phyloP scores from a whole-genome alignment of 768 basidiomycete species.

The Serendipita vermifera region DNA sequence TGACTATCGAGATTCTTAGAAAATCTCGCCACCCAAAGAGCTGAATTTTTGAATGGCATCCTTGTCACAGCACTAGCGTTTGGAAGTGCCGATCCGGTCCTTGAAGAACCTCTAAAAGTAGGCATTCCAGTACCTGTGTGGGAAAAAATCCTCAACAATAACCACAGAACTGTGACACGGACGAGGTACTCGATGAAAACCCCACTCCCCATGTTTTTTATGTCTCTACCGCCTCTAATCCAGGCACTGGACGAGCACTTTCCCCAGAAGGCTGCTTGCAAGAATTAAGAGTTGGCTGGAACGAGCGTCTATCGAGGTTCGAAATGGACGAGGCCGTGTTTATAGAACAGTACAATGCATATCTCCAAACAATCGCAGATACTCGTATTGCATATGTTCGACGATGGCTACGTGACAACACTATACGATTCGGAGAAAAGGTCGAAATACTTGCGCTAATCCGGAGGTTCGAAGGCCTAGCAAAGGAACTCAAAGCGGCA shows the following conservation, averaged over 20 bases:
- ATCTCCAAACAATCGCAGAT: conserved; percentile 31
- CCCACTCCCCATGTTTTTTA: not conserved
- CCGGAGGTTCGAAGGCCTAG: conserved; percentile 31
- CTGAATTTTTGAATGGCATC: conserved; percentile 28
- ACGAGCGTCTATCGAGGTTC: conserved; percentile 20
- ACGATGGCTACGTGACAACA: conserved; percentile 40
- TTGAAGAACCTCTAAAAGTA: conserved; percentile 40
- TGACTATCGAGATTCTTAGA: conserved; percentile 18
- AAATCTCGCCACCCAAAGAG: conserved; percentile 21
- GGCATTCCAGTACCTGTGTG: not conserved
- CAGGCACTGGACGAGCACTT: not conserved
- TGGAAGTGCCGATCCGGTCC: conserved; percentile 33
- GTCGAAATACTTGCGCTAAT: conserved; percentile 35
- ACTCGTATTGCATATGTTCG: conserved; percentile 36
- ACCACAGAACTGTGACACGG: conserved; percentile 41
- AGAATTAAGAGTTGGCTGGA: not conserved
- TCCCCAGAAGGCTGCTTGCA: not conserved
- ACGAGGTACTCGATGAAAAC: conserved; percentile 15
- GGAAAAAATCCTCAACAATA: not conserved
- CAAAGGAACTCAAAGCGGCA: conserved; percentile 34
- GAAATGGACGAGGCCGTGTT: conserved; percentile 31
- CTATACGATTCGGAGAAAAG: conserved; percentile 33
- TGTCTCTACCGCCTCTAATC: not conserved
- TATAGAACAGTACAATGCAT: conserved; percentile 26
- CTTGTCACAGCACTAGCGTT: conserved; percentile 37